Evolutionary conservation across 805 yeast species (phyloP), one percentile per base, ranked within the genome.

Genomic region (Ogataea chonburiensis): DNA sequence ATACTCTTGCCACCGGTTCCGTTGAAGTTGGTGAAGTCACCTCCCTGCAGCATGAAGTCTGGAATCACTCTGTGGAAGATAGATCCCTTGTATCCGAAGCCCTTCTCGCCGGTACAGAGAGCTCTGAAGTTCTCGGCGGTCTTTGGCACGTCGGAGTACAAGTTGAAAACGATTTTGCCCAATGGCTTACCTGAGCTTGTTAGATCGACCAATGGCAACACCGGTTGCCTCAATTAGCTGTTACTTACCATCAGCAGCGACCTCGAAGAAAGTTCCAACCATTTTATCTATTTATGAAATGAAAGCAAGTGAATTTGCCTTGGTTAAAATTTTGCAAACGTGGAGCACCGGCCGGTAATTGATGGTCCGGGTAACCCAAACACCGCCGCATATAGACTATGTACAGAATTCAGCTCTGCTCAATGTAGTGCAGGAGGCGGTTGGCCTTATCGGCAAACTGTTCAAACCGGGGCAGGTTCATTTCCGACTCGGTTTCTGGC

Each of bases 61-160:
- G 96, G 96, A 59, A 88, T 88, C 50, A 89, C 95, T 73, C 96
- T 83, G 86, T 89, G 97, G 93, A 91, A 89, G 50, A 80, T 71
- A 32, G 94, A 85, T 56, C 73, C 76, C 61, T 81, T 80, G 77
- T 81, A 88, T 43, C 96, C 96, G 57, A 70, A 85, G 45, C 97
- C 98, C 77, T 87, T 84, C 72, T 86, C 96, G 54, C 96, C 96
- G 46, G 96, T 82, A 62, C 83, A 77, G 53, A 82, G 65, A 39
- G 88, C 87, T 70, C 85, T 75, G 75, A 82, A 82, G 67, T 82
- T 82, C 65, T 80, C 87, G 51, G 85, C 73, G 34, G 89, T 82
- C 73, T 81, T 81, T 65, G 91, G 91, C 56, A 85, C 87, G 60
- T 86, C 94, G 70, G 79, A 73, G 83, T 84, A 88, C 65, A 89